Evolutionary conservation across 495 filamentous ascomycete species (phyloP), one percentile per base, ranked within the genome.

Genomic region (Daldinia concentrica): DNA sequence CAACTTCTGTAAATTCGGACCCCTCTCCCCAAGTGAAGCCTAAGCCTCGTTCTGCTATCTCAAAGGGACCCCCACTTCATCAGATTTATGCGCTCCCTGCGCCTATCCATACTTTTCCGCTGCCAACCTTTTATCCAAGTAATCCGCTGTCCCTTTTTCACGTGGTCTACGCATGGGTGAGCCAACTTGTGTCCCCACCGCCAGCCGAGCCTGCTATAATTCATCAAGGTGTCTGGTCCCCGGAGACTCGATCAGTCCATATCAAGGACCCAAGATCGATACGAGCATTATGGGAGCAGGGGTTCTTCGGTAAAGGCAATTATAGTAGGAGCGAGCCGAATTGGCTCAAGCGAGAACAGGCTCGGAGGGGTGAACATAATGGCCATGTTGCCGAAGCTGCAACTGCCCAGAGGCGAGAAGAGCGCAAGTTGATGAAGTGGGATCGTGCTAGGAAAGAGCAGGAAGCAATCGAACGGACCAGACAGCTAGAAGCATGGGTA

Each of bases 281-380:
- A 54, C 86, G 90, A 39, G 91, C 90, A 8, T 81, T 99, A 29
- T 99, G 95, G 95, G 91, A 97, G 77, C 90, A 92, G 76, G 95
- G 95, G 1, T 98, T 98, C 80, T 99, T 93, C 78, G 95, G 95
- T 48, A 98, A 97, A 79, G 95, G 95, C 54, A 93, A 82, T 60
- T 83, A 98, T 66, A 97, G 94, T 78, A 89, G 95, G 71, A 97
- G 93, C 80, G 94, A 98, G 77, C 95, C 95, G 3, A 93, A 88
- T 62, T 99, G 95, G 95, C 78, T 98, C 58, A 91, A 91, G 57
- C 84, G 92, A 56, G 93, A 97, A 76, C 92, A 91, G 74, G 87
- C 87, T 57, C 86, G 89, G 65, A 83, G 87, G 48, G 93, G 92
- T 4, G 79, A 86, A 30, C 87, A 86, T 51, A 76, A 74, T 26